Percentiles rank a stretch among this genome's conserved stretches.
These are phyloP conservation scores for Solanum hybrid DNA, from an alignment of 305 asterid species.

Conservation along the genomic window DNA sequence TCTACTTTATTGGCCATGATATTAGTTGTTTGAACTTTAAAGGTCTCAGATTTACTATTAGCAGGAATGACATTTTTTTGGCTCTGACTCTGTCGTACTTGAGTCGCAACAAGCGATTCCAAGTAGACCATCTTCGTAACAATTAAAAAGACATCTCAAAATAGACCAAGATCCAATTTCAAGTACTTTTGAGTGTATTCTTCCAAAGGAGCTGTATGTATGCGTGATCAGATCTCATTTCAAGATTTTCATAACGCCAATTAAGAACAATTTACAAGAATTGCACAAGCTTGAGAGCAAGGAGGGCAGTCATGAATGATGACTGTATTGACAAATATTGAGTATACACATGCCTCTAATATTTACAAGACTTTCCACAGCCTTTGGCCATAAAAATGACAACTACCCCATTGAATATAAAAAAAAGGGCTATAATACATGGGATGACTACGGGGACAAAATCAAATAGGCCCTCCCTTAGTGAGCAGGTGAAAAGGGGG, in stretches of 20 bases:
- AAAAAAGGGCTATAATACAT: constrained; percentile 20
- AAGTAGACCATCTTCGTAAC: not conserved
- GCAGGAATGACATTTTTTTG: not conserved
- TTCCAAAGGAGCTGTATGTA: not conserved
- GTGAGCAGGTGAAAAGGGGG: constrained; percentile 23
- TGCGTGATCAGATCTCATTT: not conserved
- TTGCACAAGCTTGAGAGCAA: constrained; percentile 9
- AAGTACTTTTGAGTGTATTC: not conserved
- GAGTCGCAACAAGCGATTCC: not conserved
- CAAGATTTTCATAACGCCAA: not conserved
- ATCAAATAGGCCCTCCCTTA: constrained; percentile 24
- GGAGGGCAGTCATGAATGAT: constrained; percentile 6
- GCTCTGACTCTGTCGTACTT: not conserved
- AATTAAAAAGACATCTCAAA: not conserved
- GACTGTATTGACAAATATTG: constrained; percentile 12
- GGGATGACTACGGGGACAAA: constrained; percentile 24
- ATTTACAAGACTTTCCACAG: constrained; percentile 54
- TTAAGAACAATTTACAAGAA: constrained; percentile 12
- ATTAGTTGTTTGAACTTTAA: not conserved
- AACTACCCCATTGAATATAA: constrained; percentile 17
- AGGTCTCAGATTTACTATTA: not conserved
- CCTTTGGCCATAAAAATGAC: constrained; percentile 55
- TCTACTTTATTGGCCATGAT: not conserved
- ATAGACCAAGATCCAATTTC: not conserved
- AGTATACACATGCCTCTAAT: constrained; percentile 21